Percentiles rank a stretch among this genome's conserved stretches.
Evolutionary conservation across 1,284 basidiomycete species (phyloP).

Genomic region (Sphagnurus paluster): DNA sequence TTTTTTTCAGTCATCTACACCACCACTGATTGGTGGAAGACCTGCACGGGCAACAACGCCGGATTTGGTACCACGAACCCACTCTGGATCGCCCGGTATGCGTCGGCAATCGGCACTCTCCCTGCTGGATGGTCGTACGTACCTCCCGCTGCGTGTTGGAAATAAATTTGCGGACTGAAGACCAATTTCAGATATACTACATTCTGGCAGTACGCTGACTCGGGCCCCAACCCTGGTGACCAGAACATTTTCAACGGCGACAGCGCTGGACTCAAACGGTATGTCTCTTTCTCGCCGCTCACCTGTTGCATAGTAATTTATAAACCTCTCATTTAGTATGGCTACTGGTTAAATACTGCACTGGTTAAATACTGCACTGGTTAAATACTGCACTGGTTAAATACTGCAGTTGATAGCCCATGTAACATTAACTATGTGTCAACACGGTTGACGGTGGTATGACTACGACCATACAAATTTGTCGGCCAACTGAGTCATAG

Average conservation of each 20-base stretch:
- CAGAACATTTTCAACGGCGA: constrained; percentile 25
- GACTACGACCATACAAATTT: too few species aligned
- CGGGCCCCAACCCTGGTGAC: constrained; percentile 27
- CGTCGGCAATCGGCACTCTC: constrained; percentile 47
- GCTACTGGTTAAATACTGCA: constrained; percentile 6
- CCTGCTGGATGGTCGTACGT: constrained; percentile 55
- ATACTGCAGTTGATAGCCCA: too few species aligned
- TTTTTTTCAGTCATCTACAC: constrained; percentile 54
- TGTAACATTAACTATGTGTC: too few species aligned
- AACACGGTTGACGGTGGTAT: too few species aligned
- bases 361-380: constrained; percentile 3
- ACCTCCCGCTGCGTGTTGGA: background rate
- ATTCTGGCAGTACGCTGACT: constrained; percentile 37
- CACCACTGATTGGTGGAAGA: constrained; percentile 67
- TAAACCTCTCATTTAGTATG: background rate
- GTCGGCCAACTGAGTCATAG: too few species aligned
- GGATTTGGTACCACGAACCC: constrained; percentile 51
- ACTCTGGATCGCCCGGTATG: constrained; percentile 59
- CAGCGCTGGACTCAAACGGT: constrained; percentile 21
- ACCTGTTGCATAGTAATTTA: too few species aligned
- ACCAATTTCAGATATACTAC: constrained; percentile 46
- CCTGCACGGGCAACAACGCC: constrained; percentile 60
- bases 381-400: constrained; percentile 5
- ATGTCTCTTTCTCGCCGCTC: background rate
- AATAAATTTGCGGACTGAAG: background rate